Evolutionary conservation across 129 eudicot genomes (phyloP), one percentile per base, ranked within the genome.

Genomic region (Flaveria sonorensis): DNA sequence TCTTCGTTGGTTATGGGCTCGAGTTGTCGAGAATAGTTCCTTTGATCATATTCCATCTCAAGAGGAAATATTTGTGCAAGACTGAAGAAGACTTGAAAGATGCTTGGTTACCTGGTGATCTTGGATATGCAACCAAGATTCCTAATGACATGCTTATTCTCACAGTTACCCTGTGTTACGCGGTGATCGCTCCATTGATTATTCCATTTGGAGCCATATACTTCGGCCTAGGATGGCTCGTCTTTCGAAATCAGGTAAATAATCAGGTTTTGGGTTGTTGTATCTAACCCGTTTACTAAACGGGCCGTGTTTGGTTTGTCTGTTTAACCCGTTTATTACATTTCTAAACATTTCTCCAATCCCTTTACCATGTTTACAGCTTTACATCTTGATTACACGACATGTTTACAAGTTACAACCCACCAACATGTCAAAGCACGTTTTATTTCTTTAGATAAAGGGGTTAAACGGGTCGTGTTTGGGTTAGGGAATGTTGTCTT

Each of bases 1-100:
- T 95, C 88, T 95, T 95, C 79, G 97, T 91, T 32, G 97, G 99
- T 15, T 95, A 87, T 24, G 99, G 99, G 80, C 94, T 95, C 10
- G 94, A 89, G 88, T 79, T 95, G 30, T 91, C 99, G n/a, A 78
- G 99, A 66, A 30, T 95, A 43, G 85, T 95, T 77, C 96, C 99
- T 14, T 70, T 95, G 6, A 83, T 95, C 66, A 83, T 95, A 78
- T 95, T 60, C 79, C 94, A 91, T 81, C 72, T 95, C 21, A 95
- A 95, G 84, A 82, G 78, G 78, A 91, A 77, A 78, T 95, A 88
- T 75, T 59, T 95, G 19, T 95, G 97, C 23, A 91, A 89, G 77
- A 89, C 96, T 15, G 97, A 95, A 60, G 90, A 71, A 51, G 97
- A 91, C 39, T 40, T 87, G 43, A 86, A 83, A 81, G 99, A 81